phyloP scores from a whole-genome alignment of 177 flowering plant species.

The Tripterygium wilfordii region DNA sequence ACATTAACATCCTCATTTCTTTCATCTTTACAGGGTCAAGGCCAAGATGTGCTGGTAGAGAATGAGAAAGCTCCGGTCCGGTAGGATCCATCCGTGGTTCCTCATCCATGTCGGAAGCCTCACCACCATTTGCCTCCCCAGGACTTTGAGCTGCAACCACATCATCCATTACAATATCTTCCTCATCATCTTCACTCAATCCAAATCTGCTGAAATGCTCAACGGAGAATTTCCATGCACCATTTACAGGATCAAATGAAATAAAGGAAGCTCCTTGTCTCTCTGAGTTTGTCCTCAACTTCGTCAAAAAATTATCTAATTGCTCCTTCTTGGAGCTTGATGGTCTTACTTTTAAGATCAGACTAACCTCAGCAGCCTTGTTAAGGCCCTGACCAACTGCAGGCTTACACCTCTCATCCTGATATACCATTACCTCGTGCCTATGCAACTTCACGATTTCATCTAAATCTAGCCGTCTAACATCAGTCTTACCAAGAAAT shows the following conservation, averaged over 20 bases:
- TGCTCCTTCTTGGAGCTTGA: constrained; percentile 11
- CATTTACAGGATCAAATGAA: constrained; percentile 49
- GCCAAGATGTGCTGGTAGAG: constrained; percentile 94
- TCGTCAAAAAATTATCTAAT: constrained; percentile 23
- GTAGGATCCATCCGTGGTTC: too few species aligned
- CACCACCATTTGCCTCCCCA: constrained; percentile 34
- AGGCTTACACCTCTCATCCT: constrained; percentile 70
- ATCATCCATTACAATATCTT: constrained; percentile 73
- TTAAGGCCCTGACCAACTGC: constrained; percentile 79
- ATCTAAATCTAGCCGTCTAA: constrained; percentile 70
- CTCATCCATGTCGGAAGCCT: constrained; percentile 23
- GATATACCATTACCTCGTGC: constrained; percentile 73
- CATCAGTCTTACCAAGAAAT: constrained; percentile 82
- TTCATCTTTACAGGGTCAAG: constrained; percentile 90
- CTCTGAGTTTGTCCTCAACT: constrained; percentile 40
- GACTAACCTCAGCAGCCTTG: constrained; percentile 84
- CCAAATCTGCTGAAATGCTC: constrained; percentile 96
- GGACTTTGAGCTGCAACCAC: constrained; percentile 27
- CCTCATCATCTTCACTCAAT: constrained; percentile 79
- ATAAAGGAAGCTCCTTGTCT: constrained; percentile 80
- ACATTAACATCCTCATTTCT: constrained; percentile 90
- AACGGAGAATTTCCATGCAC: constrained; percentile 88
- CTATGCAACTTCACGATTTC: constrained; percentile 58
- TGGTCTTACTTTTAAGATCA: constrained; percentile 33
- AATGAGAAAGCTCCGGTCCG: constrained; percentile 61